These are phyloP conservation scores for Globisporangium recalcitrans DNA, from an alignment of 352 stramenopile species.

Conservation along the genomic window DNA sequence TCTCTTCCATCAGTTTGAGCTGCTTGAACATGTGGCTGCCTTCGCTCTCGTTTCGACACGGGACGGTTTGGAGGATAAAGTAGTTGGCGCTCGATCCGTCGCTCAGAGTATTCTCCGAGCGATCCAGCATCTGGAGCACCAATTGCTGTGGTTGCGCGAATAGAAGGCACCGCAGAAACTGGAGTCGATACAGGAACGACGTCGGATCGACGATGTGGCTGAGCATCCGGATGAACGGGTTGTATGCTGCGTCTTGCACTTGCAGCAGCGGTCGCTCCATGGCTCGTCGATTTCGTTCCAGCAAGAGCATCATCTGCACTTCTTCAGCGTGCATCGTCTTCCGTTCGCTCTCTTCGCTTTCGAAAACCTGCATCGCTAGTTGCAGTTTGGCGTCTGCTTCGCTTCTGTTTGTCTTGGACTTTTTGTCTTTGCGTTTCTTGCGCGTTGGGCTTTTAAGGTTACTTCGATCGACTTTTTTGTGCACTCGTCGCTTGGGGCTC, in stretches of 20 bases:
- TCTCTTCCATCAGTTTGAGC: slow-evolving; percentile 29
- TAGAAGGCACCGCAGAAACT: slow-evolving; percentile 42
- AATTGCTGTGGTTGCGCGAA: slow-evolving; percentile 36
- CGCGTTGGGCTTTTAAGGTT: not conserved
- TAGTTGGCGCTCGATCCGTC: slow-evolving; percentile 15
- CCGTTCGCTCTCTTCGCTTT: slow-evolving; percentile 38
- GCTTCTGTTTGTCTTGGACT: not conserved
- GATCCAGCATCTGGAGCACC: slow-evolving; percentile 30
- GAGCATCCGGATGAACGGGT: slow-evolving; percentile 45
- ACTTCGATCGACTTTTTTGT: not conserved
- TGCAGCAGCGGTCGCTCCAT: slow-evolving; percentile 42
- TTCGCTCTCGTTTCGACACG: slow-evolving; percentile 40
- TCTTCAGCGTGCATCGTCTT: slow-evolving; percentile 45
- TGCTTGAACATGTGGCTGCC: slow-evolving; percentile 31
- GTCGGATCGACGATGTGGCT: slow-evolving; percentile 46
- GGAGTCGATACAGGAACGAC: slow-evolving; percentile 38
- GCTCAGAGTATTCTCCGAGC: slow-evolving; percentile 9
- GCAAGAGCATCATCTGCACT: slow-evolving; percentile 34
- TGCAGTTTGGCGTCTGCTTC: slow-evolving; percentile 12
- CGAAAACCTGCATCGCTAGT: slow-evolving; percentile 31
- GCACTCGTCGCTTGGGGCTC: not conserved
- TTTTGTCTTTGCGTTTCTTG: slow-evolving; percentile 16
- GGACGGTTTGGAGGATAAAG: slow-evolving; percentile 40
- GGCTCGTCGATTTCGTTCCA: slow-evolving; percentile 36
- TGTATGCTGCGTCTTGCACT: slow-evolving; percentile 41